Evolutionary conservation across 352 stramenopile genomes (phyloP).

Genomic region (Phytophthora sp.): DNA sequence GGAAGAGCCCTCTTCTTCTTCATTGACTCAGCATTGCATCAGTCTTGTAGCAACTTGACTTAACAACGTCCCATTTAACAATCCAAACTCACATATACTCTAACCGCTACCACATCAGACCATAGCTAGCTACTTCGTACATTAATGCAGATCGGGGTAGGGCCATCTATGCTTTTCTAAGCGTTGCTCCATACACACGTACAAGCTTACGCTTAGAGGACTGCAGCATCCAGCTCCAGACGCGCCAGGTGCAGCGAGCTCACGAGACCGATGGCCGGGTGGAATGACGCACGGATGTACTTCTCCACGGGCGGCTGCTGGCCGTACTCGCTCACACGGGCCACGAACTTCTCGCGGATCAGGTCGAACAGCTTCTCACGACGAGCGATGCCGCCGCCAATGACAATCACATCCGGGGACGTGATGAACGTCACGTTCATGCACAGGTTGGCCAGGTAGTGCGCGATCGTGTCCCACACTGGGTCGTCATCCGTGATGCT

Average conservation of each 20-base stretch:
- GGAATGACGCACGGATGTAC: conserved; percentile 88
- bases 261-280: conserved; percentile 82
- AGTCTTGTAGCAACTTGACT: too few species aligned
- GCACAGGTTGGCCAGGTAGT: conserved; percentile 96
- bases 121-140: too few species aligned
- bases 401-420: conserved; percentile 95
- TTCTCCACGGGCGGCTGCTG: conserved; percentile 68
- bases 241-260: conserved; percentile 83
- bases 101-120: too few species aligned
- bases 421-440: conserved; percentile 93
- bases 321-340: conserved; percentile 81
- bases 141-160: too few species aligned
- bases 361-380: conserved; percentile 85
- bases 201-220: too few species aligned
- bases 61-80: too few species aligned
- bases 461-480: conserved; percentile 94
- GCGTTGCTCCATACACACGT: too few species aligned
- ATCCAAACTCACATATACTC: too few species aligned
- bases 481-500: conserved; percentile 86
- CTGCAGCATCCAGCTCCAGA: too few species aligned
- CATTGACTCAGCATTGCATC: too few species aligned
- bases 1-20: too few species aligned
- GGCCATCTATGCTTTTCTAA: too few species aligned
- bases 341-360: conserved; percentile 83
- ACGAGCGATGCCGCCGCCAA: conserved; percentile 95